These are phyloP conservation scores for Posidonia oceanica DNA, from an alignment of 116 monocot species.

Conservation along the genomic window DNA sequence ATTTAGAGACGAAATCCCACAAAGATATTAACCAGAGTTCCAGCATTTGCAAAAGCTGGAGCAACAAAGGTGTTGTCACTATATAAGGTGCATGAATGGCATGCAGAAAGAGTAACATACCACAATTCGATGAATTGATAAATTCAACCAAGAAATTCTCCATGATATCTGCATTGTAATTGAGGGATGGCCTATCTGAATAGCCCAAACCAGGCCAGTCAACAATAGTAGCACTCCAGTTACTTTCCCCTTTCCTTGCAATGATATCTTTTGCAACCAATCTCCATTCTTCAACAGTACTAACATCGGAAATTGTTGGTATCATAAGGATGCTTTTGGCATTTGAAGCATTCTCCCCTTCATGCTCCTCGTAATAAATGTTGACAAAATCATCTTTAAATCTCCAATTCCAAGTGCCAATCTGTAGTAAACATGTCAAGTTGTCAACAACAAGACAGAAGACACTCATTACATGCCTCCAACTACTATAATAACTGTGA, in stretches of 20 bases:
- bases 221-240: constrained; percentile 67
- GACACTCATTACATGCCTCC: too few relatives aligned
- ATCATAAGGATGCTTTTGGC: constrained; percentile 73
- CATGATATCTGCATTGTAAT: constrained; percentile 94
- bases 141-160: constrained; percentile 72
- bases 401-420: constrained; percentile 75
- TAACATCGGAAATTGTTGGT: constrained; percentile 96
- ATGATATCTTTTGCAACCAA: constrained; percentile 77
- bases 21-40: too few relatives aligned
- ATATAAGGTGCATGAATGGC: too few relatives aligned
- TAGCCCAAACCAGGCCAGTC: constrained; percentile 97
- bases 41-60: too few relatives aligned
- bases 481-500: too few relatives aligned
- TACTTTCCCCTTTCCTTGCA: constrained; percentile 28
- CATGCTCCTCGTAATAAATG: constrained; percentile 71
- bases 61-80: too few relatives aligned
- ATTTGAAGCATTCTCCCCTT: constrained; percentile 17
- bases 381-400: constrained; percentile 47
- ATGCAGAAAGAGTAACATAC: too few relatives aligned
- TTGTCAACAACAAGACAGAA: too few relatives aligned
- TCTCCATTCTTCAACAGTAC: constrained; percentile 95
- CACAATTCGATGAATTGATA: constrained; percentile 33
- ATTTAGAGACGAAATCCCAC: too few relatives aligned
- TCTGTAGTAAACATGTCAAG: constrained; percentile 22
- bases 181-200: constrained; percentile 70